Base-by-base conservation (phyloP, 352 stramenopile genomes). In the Globisporangium alternatum region DNA sequence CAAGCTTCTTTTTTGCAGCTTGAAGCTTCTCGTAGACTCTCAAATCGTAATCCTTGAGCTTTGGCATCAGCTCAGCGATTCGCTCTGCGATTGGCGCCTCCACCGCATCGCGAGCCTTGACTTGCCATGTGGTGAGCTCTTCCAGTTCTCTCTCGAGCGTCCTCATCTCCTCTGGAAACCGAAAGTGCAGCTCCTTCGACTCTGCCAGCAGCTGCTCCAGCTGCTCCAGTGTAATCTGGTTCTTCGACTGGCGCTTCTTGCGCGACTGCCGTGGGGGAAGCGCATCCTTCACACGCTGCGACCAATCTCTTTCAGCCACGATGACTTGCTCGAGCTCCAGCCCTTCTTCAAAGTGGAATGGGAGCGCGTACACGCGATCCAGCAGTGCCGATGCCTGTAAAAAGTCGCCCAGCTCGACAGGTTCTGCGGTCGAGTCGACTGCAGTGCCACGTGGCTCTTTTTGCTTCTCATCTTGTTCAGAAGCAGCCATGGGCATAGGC, bases 161-260 rank as follows among this genome's bases (percentile, higher is more conserved):
- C n/a, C 74, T 74, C 33, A 90, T 62, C 43, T 96, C 88, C 17
- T 94, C 82, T 10, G 79, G 77, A 71, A 96, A 96, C 19, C 77
- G 58, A 61, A 95, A 96, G 13, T 66, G 74, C 8, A 96, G 54
- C 9, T 45, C 48, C 17, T 70, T 80, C 2, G 84, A 88, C 48
- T 96, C 82, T 3, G 75, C 64, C 44, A 89, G 53, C 30, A 96
- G 67, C 17, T 67, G 66, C 7, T 76, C 67, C 6, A 96, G 61
- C 31, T 90, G 73, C 4, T 80, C 78, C 17, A 84, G 70, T 10
- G 78, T 89, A 19, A 91, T 90, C 2, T 67, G 55, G 17, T 90
- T 66, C 54, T 89, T 91, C 2, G 74, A 66, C 60, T 89, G 69
- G 6, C 86, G 81, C 30, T 91, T 93, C 52, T 95, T 95, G 8